phyloP scores from a whole-genome alignment of 2,329 filamentous ascomycete species.

The Ophiostoma tasmaniense region DNA sequence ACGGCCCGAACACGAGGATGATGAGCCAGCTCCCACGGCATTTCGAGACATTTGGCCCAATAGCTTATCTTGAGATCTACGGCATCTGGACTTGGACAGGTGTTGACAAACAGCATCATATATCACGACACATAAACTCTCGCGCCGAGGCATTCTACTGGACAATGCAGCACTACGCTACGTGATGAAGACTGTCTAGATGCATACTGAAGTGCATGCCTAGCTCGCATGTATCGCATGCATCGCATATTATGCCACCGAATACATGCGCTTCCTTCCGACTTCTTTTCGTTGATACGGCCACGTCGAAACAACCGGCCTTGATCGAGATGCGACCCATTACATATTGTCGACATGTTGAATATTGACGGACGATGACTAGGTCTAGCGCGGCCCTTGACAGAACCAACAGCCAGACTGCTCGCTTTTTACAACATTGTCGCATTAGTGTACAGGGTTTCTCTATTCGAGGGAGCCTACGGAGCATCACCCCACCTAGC shows the following conservation, averaged over 20 bases:
- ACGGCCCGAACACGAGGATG: neutral
- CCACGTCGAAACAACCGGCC: neutral
- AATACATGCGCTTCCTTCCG: neutral
- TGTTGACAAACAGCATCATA: neutral
- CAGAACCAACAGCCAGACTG: neutral
- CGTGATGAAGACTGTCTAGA: neutral
- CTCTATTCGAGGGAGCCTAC: neutral
- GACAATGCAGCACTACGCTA: neutral
- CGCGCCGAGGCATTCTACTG: neutral
- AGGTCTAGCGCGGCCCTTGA: neutral
- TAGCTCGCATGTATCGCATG: neutral
- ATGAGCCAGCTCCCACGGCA: neutral
- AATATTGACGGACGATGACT: neutral
- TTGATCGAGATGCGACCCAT: neutral
- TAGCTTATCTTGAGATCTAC: neutral
- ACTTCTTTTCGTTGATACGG: neutral
- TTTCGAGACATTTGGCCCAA: neutral
- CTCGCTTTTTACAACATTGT: neutral
- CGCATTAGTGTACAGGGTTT: neutral
- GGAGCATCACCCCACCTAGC: neutral
- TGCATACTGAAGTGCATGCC: neutral
- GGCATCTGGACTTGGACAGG: neutral
- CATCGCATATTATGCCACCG: neutral
- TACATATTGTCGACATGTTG: neutral
- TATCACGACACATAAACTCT: neutral